Conservation (phyloP, 768 basidiomycete genomes). For the Auriscalpium vulgare region DNA sequence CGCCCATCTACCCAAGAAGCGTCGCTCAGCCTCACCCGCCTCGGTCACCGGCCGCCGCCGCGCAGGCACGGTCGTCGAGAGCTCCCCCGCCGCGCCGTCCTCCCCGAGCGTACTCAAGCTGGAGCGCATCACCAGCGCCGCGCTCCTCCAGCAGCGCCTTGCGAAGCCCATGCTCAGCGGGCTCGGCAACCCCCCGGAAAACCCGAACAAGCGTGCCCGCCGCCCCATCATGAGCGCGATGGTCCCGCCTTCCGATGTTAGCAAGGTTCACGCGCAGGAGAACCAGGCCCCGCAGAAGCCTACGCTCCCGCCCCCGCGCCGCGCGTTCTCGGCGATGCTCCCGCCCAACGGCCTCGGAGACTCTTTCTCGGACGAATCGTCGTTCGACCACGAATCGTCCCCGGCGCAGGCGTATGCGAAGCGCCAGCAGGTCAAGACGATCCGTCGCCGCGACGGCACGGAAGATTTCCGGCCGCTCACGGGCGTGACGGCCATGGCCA, state of each 20-base stretch:
- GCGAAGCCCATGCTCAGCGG: constrained; percentile 47
- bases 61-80: constrained; percentile 7
- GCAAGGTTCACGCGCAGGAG: constrained; percentile 13
- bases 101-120: constrained; percentile 43
- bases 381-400: constrained; percentile 54
- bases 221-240: constrained; percentile 63
- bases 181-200: constrained; percentile 45
- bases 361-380: constrained; percentile 38
- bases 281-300: constrained; percentile 3
- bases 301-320: constrained; percentile 44
- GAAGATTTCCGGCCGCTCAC: constrained; percentile 73
- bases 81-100: constrained; percentile 41
- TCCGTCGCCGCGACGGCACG: constrained; percentile 73
- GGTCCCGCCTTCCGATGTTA: constrained; percentile 36
- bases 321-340: constrained; percentile 72
- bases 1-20: constrained; percentile 29
- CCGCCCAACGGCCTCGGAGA: constrained; percentile 27
- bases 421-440: constrained; percentile 69
- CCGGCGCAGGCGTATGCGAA: constrained; percentile 77
- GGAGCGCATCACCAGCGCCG: constrained; percentile 30
- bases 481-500: constrained; percentile 40
- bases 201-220: constrained; percentile 48
- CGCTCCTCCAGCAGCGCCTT: constrained; percentile 27
- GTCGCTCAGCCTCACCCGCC: constrained; percentile 26
- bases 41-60: constrained; percentile 9